Percentiles rank a stretch among this genome's conserved stretches.
Evolutionary conservation across 2,329 filamentous ascomycete species (phyloP).

Genomic region (Talaromyces sp.): DNA sequence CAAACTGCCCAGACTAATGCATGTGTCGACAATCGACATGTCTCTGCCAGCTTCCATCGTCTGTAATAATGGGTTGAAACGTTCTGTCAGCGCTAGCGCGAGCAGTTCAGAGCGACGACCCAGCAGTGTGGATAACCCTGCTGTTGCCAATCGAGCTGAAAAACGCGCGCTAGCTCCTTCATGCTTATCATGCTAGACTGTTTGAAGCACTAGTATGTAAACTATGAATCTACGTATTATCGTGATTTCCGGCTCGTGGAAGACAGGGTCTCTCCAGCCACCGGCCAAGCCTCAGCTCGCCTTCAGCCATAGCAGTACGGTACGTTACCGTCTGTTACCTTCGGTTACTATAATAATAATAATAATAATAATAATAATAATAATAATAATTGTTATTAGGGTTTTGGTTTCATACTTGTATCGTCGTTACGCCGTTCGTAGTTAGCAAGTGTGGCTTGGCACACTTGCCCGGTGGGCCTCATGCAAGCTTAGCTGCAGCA

Average conservation of each 20-base stretch:
- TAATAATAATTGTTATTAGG: too few species aligned
- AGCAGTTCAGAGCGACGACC: background rate
- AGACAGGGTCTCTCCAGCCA: background rate
- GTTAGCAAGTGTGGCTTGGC: background rate
- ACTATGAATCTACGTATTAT: background rate
- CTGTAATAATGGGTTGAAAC: background rate
- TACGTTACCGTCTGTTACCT: too few species aligned
- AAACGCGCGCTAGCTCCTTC: background rate
- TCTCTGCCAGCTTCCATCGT: background rate
- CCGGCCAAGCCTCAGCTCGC: background rate
- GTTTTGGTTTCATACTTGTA: too few species aligned
- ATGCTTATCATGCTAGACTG: background rate
- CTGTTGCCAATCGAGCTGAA: conserved; percentile 5
- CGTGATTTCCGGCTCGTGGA: background rate
- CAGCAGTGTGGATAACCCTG: conserved; percentile 4
- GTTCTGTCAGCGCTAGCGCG: conserved; percentile 8
- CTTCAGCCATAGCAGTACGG: background rate
- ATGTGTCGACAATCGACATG: too few species aligned
- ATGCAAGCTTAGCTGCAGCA: background rate
- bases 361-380: too few species aligned
- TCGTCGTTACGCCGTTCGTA: too few species aligned
- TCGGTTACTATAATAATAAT: too few species aligned
- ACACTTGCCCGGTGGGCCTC: background rate
- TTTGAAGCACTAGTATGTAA: background rate
- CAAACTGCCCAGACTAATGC: background rate